phyloP scores from a whole-genome alignment of 2,329 filamentous ascomycete species.

The Pseudophaeomoniella oleicola region DNA sequence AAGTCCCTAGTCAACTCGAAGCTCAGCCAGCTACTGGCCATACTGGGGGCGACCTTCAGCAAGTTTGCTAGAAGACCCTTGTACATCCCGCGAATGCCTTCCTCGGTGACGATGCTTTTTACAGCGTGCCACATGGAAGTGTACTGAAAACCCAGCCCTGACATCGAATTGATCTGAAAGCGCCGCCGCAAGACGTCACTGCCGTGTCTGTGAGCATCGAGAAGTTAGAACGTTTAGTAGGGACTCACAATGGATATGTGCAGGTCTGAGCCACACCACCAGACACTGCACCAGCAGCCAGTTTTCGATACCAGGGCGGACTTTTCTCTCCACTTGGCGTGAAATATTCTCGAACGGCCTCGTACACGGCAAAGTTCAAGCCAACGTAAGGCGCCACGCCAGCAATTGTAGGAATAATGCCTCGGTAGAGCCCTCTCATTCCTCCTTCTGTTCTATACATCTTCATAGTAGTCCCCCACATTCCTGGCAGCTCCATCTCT shows the following conservation, averaged over 20 bases:
- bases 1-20: conserved; percentile 90
- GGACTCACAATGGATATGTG: conserved; percentile 87
- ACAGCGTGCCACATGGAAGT: conserved; percentile 75
- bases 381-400: conserved; percentile 96
- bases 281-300: conserved; percentile 83
- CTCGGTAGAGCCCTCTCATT: conserved; percentile 71
- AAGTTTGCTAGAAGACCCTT: conserved; percentile 93
- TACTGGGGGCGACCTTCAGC: conserved; percentile 92
- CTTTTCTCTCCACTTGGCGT: conserved; percentile 81
- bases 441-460: conserved; percentile 95
- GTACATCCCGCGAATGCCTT: conserved; percentile 76
- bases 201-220: conserved; percentile 4
- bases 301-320: conserved; percentile 63
- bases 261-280: conserved; percentile 92
- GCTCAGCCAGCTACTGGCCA: conserved; percentile 97
- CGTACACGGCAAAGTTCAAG: conserved; percentile 97
- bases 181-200: conserved; percentile 84
- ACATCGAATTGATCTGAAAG: conserved; percentile 99
- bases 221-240: conserved; percentile 1
- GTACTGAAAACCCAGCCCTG: conserved; percentile 93
- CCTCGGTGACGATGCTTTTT: conserved; percentile 63
- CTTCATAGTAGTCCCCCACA: conserved; percentile 66
- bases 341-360: conserved; percentile 67
- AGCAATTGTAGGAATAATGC: conserved; percentile 83
- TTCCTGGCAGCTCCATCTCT: conserved; percentile 59